phyloP scores from a whole-genome alignment of 1,284 basidiomycete genomes.

The Sphagnurus paluster region DNA sequence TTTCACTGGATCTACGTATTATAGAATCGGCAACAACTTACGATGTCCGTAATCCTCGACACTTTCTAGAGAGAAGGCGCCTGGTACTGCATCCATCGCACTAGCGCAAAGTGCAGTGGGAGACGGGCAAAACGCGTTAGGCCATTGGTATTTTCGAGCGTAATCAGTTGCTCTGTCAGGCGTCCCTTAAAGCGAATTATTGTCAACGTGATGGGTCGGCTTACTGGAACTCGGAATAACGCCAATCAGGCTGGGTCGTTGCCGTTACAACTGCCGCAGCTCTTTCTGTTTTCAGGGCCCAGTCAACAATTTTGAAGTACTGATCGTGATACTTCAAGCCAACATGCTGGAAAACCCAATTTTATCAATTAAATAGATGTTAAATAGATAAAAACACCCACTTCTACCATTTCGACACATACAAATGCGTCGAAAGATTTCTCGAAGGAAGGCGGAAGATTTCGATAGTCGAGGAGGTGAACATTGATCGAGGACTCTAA shows the following conservation, averaged over 20 bases:
- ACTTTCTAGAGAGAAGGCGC: constrained; percentile 60
- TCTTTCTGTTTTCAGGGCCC: constrained; percentile 52
- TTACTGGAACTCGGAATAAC: constrained; percentile 35
- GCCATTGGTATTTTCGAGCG: constrained; percentile 74
- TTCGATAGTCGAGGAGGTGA: constrained; percentile 72
- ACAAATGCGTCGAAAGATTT: constrained; percentile 70
- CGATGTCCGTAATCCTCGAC: constrained; percentile 64
- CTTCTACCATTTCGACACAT: constrained; percentile 43
- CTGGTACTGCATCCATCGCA: constrained; percentile 51
- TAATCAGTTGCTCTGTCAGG: constrained; percentile 55
- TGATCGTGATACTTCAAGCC: constrained; percentile 49
- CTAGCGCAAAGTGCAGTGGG: constrained; percentile 27
- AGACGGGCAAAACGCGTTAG: constrained; percentile 63
- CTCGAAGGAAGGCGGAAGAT: constrained; percentile 56
- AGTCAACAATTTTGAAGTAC: constrained; percentile 64
- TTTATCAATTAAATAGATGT: too few relatives aligned
- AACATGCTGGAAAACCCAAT: too few relatives aligned
- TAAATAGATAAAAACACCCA: background rate
- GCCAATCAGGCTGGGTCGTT: constrained; percentile 66
- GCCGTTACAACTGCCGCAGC: constrained; percentile 62
- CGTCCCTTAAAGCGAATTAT: background rate
- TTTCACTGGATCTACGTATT: constrained; percentile 34
- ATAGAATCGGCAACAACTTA: background rate
- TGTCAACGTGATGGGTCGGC: background rate
- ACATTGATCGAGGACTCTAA: constrained; percentile 58